These are phyloP conservation scores for Termitomyces sp. DNA, from an alignment of 768 basidiomycete species.

Conservation along the genomic window DNA sequence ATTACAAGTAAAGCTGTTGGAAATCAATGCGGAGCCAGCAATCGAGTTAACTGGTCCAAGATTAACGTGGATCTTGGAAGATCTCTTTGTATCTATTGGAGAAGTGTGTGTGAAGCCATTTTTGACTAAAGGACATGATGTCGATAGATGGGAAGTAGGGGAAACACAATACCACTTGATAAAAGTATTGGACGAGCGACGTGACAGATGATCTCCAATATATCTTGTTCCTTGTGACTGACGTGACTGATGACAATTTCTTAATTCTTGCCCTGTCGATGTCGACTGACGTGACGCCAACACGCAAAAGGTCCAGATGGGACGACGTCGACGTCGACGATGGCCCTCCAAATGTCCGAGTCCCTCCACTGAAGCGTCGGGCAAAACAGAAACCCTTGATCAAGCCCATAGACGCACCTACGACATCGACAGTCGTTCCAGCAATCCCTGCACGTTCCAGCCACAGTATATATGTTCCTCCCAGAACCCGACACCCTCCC, in stretches of 20 bases:
- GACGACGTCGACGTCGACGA: conserved; percentile 29
- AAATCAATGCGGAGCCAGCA: conserved; percentile 94
- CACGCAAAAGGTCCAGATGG: conserved; percentile 78
- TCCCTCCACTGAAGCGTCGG: conserved; percentile 49
- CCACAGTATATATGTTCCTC: conserved; percentile 71
- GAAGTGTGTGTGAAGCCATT: conserved; percentile 69
- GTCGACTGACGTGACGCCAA: conserved; percentile 41
- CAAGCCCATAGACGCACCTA: conserved; percentile 16
- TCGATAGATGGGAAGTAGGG: conserved; percentile 40
- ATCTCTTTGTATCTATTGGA: conserved; percentile 70
- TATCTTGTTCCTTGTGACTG: background rate
- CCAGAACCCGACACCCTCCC: conserved; percentile 69
- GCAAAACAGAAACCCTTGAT: conserved; percentile 35
- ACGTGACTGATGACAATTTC: background rate
- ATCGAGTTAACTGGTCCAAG: conserved; percentile 89
- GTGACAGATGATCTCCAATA: background rate
- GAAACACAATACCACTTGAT: conserved; percentile 48
- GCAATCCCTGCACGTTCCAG: conserved; percentile 17
- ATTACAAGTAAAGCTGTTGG: conserved; percentile 66
- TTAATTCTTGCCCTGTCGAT: conserved; percentile 10
- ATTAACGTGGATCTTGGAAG: conserved; percentile 73
- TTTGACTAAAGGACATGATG: conserved; percentile 22
- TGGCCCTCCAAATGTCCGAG: conserved; percentile 16
- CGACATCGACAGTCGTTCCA: conserved; percentile 13
- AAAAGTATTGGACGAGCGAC: conserved; percentile 56